Evolutionary conservation across 768 basidiomycete genomes (phyloP).

Genomic region (Melanogaster broomeanus): DNA sequence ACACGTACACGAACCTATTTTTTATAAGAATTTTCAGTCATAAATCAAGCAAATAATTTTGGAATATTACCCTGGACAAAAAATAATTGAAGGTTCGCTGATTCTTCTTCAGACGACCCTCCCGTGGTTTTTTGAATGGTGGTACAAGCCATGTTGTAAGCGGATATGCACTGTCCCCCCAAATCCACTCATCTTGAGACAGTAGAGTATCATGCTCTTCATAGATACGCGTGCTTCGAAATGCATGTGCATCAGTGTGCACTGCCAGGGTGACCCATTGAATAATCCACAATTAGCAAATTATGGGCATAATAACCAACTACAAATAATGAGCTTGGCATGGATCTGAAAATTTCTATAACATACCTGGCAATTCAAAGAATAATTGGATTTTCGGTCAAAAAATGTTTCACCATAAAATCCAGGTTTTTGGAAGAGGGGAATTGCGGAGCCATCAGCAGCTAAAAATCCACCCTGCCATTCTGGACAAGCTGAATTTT

Average conservation of each 20-base stretch:
- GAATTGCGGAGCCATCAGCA: background rate
- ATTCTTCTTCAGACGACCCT: constrained; percentile 10
- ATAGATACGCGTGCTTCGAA: background rate
- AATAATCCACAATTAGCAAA: background rate
- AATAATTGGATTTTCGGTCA: constrained; percentile 22
- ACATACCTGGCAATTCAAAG: constrained; percentile 20
- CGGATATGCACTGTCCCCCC: too few species aligned
- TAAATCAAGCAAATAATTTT: constrained; percentile 6
- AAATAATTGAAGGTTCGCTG: constrained; percentile 17
- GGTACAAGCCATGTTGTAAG: background rate
- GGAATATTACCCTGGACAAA: constrained; percentile 4
- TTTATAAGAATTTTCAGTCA: background rate
- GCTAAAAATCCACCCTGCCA: background rate
- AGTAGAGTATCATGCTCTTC: background rate
- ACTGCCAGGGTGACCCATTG: too few species aligned
- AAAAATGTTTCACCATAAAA: constrained; percentile 11
- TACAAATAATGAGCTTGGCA: too few species aligned
- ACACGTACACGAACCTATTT: background rate
- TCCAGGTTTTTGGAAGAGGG: background rate
- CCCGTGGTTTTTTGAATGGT: constrained; percentile 6
- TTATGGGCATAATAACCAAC: background rate
- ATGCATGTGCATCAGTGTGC: background rate
- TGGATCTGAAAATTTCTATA: too few species aligned
- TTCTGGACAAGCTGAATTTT: too few species aligned
- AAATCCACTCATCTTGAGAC: too few species aligned